Evolutionary conservation across 1,284 basidiomycete species (phyloP), one percentile per base, ranked within the genome.

Genomic region (Neolentinus lepideus): DNA sequence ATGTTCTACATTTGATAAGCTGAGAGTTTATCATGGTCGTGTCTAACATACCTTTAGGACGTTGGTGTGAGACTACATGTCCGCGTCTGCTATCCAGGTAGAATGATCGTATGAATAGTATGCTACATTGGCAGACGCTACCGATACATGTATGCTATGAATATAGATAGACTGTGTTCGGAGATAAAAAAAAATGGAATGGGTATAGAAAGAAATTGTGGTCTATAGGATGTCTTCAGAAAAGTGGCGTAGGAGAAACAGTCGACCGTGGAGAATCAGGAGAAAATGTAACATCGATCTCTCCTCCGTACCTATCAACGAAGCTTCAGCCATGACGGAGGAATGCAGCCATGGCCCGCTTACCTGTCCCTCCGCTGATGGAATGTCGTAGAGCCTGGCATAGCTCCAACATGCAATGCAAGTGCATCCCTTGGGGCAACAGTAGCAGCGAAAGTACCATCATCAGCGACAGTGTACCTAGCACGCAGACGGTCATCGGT

Each of bases 1-100:
- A 90, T 90, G 87, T 90, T 90, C 62, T 90, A 90, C 62, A 82
- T 90, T 54, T 90, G 65, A 80, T n/a, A 16, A n/a, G n/a, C n/a
- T n/a, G n/a, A n/a, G n/a, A n/a, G n/a, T n/a, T n/a, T 35, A 35
- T 35, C 33, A 35, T 35, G 33, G 9, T n/a, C n/a, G n/a, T n/a
- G n/a, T n/a, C n/a, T n/a, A n/a, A n/a, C n/a, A n/a, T n/a, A n/a
- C n/a, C n/a, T n/a, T n/a, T n/a, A n/a, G n/a, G n/a, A n/a, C n/a
- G n/a, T n/a, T n/a, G n/a, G n/a, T n/a, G n/a, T n/a, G n/a, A n/a
- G 22, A 19, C 36, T 14, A 6, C 29, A 31, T 31, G 12, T 31
- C 29, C n/a, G 29, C 4, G 29, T 31, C 29, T 4, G 6, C 12
- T 31, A 31, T 31, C 12, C 29, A 12, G 4, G 29, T 31, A 31